These are phyloP conservation scores for Trichoderma polysporum DNA, from an alignment of 2,329 filamentous ascomycete species.

Conservation along the genomic window DNA sequence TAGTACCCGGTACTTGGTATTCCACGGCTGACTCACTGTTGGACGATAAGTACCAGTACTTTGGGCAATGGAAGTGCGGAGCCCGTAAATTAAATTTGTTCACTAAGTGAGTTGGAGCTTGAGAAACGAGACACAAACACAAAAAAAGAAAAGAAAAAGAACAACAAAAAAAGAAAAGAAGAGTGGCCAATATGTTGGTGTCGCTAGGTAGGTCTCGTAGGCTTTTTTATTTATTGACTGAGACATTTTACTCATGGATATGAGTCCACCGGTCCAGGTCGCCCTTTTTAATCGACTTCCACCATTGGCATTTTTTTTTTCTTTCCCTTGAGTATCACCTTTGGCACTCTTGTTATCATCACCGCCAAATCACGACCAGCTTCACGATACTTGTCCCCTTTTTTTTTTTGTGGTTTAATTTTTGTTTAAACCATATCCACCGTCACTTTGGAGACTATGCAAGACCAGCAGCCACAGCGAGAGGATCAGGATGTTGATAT, in stretches of 20 bases:
- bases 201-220: not conserved
- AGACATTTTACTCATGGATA: not conserved
- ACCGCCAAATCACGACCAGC: not conserved
- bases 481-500: not conserved
- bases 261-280: not conserved
- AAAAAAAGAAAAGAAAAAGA: not conserved
- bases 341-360: not conserved
- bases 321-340: not conserved
- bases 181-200: not conserved
- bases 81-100: not conserved
- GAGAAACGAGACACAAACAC: not conserved
- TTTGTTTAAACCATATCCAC: not conserved
- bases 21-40: not conserved
- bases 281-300: not conserved
- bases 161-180: not conserved
- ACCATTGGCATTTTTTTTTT: not conserved
- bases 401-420: not conserved
- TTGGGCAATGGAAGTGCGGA: not conserved
- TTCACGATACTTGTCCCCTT: not conserved
- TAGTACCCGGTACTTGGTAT: constrained; percentile 2
- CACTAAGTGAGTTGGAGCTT: not conserved
- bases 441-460: not conserved
- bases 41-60: not conserved
- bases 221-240: not conserved
- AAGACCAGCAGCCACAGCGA: not conserved